Percentiles rank a stretch among this genome's conserved stretches.
Conservation (phyloP, 495 filamentous ascomycete species). For the Ascobolus immersus region DNA sequence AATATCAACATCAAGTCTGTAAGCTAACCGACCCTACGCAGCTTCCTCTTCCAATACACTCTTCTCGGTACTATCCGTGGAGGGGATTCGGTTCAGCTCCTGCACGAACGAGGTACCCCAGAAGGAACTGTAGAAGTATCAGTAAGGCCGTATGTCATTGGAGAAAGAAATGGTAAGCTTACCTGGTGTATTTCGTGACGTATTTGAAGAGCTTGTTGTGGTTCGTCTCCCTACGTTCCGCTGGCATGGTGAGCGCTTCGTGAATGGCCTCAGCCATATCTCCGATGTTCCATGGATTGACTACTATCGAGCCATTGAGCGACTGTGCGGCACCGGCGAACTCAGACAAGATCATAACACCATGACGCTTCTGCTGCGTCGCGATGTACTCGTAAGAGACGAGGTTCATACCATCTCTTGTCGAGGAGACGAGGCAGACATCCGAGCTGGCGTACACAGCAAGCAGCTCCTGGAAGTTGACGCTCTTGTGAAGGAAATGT, state of each 20-base stretch:
- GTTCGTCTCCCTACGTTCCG: slow-evolving; percentile 59
- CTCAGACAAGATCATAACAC: slow-evolving; percentile 76
- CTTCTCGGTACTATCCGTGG: too few species aligned
- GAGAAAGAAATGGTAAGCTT: too few species aligned
- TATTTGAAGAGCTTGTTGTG: slow-evolving; percentile 61
- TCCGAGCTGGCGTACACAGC: slow-evolving; percentile 78
- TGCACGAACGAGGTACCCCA: slow-evolving; percentile 89
- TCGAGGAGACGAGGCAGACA: slow-evolving; percentile 70
- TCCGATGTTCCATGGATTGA: slow-evolving; percentile 81
- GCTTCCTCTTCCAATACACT: too few species aligned
- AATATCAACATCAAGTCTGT: too few species aligned
- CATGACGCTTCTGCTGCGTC: slow-evolving; percentile 56
- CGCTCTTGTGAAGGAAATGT: slow-evolving; percentile 79
- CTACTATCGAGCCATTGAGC: slow-evolving; percentile 58
- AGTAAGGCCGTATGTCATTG: too few species aligned
- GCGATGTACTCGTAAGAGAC: slow-evolving; percentile 93
- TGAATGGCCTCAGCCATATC: slow-evolving; percentile 69
- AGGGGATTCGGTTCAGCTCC: slow-evolving; percentile 44
- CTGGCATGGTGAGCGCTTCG: slow-evolving; percentile 57
- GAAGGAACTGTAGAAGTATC: slow-evolving; percentile 72
- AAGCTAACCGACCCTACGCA: too few species aligned
- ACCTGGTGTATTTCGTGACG: slow-evolving; percentile 70
- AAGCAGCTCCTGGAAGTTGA: slow-evolving; percentile 52
- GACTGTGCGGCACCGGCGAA: slow-evolving; percentile 77
- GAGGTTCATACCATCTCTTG: slow-evolving; percentile 91